Evolutionary conservation across 257 asterid genomes (phyloP).

Genomic region (Solanum habrochaites): DNA sequence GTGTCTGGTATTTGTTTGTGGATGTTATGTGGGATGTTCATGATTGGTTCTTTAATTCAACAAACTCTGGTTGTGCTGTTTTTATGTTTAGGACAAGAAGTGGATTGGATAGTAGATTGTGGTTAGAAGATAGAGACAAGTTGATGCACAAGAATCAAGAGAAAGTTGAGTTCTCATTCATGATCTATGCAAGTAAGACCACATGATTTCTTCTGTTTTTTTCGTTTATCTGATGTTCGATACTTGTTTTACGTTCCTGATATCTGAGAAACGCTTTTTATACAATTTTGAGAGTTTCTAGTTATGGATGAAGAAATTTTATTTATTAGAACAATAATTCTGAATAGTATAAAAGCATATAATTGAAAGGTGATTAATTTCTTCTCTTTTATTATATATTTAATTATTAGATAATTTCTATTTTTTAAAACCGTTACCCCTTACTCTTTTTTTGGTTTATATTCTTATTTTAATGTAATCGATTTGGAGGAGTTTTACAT

Average conservation of each 20-base stretch:
- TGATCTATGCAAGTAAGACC: constrained; percentile 65
- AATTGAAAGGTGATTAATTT: not conserved
- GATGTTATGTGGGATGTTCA: constrained; percentile 98
- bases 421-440: not conserved
- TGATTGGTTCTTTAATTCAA: constrained; percentile 58
- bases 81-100: constrained; percentile 91
- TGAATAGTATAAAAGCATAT: not conserved
- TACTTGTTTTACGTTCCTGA: fast-evolving
- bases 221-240: not conserved
- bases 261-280: too few relatives aligned
- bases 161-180: constrained; percentile 57
- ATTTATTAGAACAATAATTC: not conserved
- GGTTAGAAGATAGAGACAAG: constrained; percentile 63
- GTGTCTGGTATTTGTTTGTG: constrained; percentile 72
- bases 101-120: constrained; percentile 79
- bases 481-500: not conserved
- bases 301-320: not conserved
- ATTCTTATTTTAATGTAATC: not conserved
- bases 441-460: not conserved
- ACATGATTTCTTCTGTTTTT: constrained; percentile 1
- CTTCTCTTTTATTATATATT: not conserved
- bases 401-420: not conserved
- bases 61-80: constrained; percentile 42
- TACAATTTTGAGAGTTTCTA: not conserved
- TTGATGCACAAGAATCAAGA: constrained; percentile 39